These are phyloP conservation scores for Perkinsus marinus DNA, from an alignment of 169 alveolate species.

Conservation along the genomic window DNA sequence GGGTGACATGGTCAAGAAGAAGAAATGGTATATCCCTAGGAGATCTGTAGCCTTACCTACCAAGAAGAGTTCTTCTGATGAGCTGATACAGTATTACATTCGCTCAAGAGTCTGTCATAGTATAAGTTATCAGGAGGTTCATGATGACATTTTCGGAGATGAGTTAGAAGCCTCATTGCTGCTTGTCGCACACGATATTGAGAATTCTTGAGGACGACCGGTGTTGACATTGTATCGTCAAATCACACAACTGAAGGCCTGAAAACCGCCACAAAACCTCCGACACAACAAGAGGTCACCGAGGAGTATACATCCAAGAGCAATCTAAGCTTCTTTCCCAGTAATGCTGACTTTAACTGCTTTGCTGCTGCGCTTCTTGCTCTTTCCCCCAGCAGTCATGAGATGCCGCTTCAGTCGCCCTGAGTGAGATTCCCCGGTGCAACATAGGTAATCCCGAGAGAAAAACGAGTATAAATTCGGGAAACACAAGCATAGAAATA, in stretches of 20 bases:
- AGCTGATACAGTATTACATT: background rate
- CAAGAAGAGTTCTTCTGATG: background rate
- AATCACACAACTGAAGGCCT: no score
- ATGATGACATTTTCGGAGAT: background rate
- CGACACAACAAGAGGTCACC: no score
- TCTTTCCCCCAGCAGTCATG: background rate
- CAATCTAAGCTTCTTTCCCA: background rate
- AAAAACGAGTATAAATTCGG: no score
- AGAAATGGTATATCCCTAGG: background rate
- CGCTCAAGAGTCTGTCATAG: background rate
- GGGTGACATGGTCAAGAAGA: background rate
- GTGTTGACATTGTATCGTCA: background rate
- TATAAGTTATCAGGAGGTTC: background rate
- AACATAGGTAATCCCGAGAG: no score
- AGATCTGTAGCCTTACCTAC: background rate
- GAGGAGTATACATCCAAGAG: no score
- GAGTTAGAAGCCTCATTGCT: background rate
- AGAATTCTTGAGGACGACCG: background rate
- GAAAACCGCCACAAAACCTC: background rate
- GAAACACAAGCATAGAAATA: no score
- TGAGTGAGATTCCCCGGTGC: background rate
- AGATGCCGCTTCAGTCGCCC: background rate
- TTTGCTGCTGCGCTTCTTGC: background rate
- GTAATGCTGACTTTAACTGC: background rate
- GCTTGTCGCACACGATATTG: background rate